phyloP scores from a whole-genome alignment of 495 filamentous ascomycete species.

The Symbiotaphrina buchneri region DNA sequence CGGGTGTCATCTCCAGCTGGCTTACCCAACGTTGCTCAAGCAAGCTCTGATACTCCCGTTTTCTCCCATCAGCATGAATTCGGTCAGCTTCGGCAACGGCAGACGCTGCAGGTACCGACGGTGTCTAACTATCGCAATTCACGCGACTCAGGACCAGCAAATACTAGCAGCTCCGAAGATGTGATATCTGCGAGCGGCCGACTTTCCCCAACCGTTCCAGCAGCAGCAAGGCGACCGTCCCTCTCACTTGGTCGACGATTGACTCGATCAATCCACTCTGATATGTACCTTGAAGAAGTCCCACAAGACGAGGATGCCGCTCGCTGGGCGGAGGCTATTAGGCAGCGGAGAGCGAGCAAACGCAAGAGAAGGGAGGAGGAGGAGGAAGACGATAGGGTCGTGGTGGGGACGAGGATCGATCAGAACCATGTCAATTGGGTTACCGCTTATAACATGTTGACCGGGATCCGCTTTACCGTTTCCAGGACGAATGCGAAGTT shows the following conservation, averaged over 20 bases:
- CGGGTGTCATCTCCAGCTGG: too few species aligned
- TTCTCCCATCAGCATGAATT: too few species aligned
- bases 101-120: constrained; percentile 77
- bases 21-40: too few species aligned
- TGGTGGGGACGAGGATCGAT: constrained; percentile 94
- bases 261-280: constrained; percentile 69
- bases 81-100: constrained; percentile 43
- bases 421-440: constrained; percentile 96
- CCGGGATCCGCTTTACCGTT: constrained; percentile 90
- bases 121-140: constrained; percentile 27
- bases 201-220: constrained; percentile 52
- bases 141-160: constrained; percentile 22
- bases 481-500: constrained; percentile 94
- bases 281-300: constrained; percentile 61
- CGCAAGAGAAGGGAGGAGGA: constrained; percentile 66
- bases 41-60: too few species aligned
- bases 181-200: constrained; percentile 47
- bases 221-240: constrained; percentile 49
- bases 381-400: constrained; percentile 76
- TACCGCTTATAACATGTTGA: constrained; percentile 98
- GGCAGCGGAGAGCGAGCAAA: constrained; percentile 71
- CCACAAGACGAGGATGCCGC: constrained; percentile 74
- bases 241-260: constrained; percentile 55
- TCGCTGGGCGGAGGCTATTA: constrained; percentile 79
- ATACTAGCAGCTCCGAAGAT: constrained; percentile 34